Evolutionary conservation across 352 stramenopile genomes (phyloP), one percentile per base, ranked within the genome.

Genomic region (Albugo laibachii): DNA sequence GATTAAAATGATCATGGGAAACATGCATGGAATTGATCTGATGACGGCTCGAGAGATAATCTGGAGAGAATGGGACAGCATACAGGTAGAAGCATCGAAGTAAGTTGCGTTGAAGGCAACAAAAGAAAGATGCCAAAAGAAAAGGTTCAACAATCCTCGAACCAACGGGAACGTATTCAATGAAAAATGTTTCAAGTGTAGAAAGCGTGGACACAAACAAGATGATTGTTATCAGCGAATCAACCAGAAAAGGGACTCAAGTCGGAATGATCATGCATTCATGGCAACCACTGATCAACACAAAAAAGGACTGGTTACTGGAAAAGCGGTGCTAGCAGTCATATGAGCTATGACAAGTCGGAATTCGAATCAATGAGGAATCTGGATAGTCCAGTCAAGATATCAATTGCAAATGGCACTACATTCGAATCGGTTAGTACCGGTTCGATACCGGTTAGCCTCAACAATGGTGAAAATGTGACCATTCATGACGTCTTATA

Each of bases 291-390:
- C 27, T 6, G 20, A 41, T 3, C 41, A 16, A 5, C 8, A 19
- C 2, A 36, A 15, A 21, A 8, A 24, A 19, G 3, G 20, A 24
- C 16, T 61, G 46, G 46, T 36, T 55, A 2, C 24, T 64, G 0
- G 47, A 64, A 38, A 58, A 47, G n/a, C 37, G 57, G 57, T 5
- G 54, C 49, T 8, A 61, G 54, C 18, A 49, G 43, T 12, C 41
- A 61, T 38, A 64, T 61, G 54, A 57, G 47, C 2, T 42, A 44
- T 15, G 41, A 54, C 15, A 12, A 13, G 3, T 41, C 13, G 31
- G 45, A 54, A 18, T 61, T 61, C 36, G 12, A 18, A 16, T 14
- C 48, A 14, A 3, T 31, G 24, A 31, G 3, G 24, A 8, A 31
- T 31, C 24, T 31, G 24, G 24, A 31, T 10, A 31, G 11, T 53